Evolutionary conservation across 768 basidiomycete species (phyloP).

Genomic region (Amanita polypyramis): DNA sequence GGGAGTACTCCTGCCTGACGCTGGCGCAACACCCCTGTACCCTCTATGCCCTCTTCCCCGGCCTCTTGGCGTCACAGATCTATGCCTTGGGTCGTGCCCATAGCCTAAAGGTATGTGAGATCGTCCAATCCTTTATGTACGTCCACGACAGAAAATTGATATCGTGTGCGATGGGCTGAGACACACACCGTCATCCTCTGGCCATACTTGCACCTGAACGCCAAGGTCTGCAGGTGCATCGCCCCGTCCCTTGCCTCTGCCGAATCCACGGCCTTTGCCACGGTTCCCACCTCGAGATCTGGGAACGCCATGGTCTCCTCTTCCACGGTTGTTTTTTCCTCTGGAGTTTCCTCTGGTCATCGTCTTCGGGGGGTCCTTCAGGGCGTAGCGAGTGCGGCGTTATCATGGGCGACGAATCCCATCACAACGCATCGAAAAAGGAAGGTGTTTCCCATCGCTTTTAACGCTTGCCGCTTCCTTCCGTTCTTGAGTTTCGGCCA

Average conservation of each 20-base stretch:
- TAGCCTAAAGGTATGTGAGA: slow-evolving; percentile 2
- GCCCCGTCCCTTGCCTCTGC: slow-evolving; percentile 14
- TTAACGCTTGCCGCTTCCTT: no score
- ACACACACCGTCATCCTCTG: slow-evolving; percentile 16
- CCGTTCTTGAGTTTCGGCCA: no score
- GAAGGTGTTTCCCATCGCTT: no score
- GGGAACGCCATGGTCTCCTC: slow-evolving; percentile 11
- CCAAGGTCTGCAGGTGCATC: slow-evolving; percentile 11
- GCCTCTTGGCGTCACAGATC: not conserved
- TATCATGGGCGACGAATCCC: no score
- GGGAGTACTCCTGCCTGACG: slow-evolving; percentile 5
- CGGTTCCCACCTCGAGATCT: slow-evolving; percentile 3
- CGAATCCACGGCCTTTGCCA: slow-evolving; percentile 18
- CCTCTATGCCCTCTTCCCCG: slow-evolving; percentile 4
- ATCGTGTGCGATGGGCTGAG: not conserved
- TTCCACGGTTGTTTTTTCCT: slow-evolving; percentile 8
- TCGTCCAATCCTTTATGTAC: not conserved
- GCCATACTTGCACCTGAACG: slow-evolving; percentile 9
- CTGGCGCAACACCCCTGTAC: not conserved
- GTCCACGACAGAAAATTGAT: not conserved
- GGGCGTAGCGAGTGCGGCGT: no score
- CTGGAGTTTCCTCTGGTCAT: slow-evolving; percentile 3
- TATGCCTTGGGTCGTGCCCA: not conserved
- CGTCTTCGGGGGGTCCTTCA: not conserved
- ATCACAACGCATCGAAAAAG: no score